Percentiles rank a stretch among this genome's conserved stretches.
Evolutionary conservation across 495 filamentous ascomycete species (phyloP).

Genomic region (Lepidopterella palustris): DNA sequence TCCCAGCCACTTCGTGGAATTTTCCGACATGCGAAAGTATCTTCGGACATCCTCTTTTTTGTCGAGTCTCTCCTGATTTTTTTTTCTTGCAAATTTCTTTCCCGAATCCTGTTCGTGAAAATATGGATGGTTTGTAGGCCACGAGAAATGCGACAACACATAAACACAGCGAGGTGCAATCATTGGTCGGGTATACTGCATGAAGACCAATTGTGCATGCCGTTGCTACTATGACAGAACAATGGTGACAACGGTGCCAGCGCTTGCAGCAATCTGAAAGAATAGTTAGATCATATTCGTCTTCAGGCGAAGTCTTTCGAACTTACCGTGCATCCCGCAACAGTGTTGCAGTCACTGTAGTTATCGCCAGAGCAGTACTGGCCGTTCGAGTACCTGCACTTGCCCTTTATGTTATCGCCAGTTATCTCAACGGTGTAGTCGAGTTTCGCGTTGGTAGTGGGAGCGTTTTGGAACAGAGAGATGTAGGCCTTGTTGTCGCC

Average conservation of each 20-base stretch:
- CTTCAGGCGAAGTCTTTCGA: not conserved
- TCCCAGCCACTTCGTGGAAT: not conserved
- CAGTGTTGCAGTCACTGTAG: constrained; percentile 26
- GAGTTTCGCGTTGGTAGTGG: constrained; percentile 55
- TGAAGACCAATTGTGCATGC: constrained; percentile 1
- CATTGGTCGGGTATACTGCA: not conserved
- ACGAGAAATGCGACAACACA: not conserved
- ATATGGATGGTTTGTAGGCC: not conserved
- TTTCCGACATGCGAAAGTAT: constrained; percentile 4
- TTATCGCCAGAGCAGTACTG: constrained; percentile 46
- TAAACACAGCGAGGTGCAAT: not conserved
- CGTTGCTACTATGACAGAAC: constrained; percentile 4
- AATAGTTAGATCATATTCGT: not conserved
- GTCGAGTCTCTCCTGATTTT: not conserved
- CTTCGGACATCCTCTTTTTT: not conserved
- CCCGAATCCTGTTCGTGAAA: constrained; percentile 1
- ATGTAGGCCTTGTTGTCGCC: constrained; percentile 63
- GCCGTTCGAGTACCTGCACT: constrained; percentile 67
- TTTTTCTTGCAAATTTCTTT: not conserved
- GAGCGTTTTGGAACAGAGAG: constrained; percentile 64
- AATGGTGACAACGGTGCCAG: not conserved
- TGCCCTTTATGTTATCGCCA: constrained; percentile 55
- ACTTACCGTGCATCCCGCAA: constrained; percentile 35
- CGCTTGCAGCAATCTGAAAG: not conserved
- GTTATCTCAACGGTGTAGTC: constrained; percentile 67